These are phyloP conservation scores for Leccinellum albellum DNA, from an alignment of 768 basidiomycete species.

Conservation along the genomic window DNA sequence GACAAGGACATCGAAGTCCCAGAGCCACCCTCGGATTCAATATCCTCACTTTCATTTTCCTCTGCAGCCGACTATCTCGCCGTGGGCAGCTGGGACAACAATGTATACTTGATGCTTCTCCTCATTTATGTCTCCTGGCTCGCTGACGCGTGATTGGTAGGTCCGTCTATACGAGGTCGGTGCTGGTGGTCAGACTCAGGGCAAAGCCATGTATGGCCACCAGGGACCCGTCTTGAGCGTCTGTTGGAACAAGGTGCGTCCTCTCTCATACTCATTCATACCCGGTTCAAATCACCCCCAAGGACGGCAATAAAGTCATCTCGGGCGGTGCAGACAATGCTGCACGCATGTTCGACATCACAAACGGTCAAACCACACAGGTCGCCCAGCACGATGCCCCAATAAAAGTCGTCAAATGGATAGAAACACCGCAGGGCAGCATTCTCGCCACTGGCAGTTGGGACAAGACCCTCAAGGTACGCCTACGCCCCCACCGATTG, in stretches of 20 bases:
- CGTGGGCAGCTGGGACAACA: slow-evolving; percentile 92
- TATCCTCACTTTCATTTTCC: slow-evolving; percentile 82
- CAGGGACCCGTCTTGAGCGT: slow-evolving; percentile 86
- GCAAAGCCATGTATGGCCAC: slow-evolving; percentile 87
- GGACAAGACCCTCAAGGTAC: slow-evolving; percentile 95
- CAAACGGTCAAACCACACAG: slow-evolving; percentile 75
- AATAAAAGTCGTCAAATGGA: slow-evolving; percentile 77
- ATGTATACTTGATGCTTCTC: slow-evolving; percentile 43
- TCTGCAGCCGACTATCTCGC: slow-evolving; percentile 85
- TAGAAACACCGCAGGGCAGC: slow-evolving; percentile 69
- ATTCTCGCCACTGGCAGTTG: slow-evolving; percentile 92
- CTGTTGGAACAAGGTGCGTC: slow-evolving; percentile 82
- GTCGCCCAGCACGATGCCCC: slow-evolving; percentile 91
- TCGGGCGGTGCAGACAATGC: slow-evolving; percentile 95
- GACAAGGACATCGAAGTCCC: slow-evolving; percentile 81
- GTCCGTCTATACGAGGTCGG: slow-evolving; percentile 92
- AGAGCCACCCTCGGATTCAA: slow-evolving; percentile 82
- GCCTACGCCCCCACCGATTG: slow-evolving; percentile 1
- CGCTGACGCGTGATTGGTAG: slow-evolving; percentile 36
- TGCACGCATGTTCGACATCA: slow-evolving; percentile 88
- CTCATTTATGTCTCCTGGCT: background rate
- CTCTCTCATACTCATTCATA: background rate
- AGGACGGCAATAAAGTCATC: slow-evolving; percentile 90
- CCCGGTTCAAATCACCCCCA: slow-evolving; percentile 1
- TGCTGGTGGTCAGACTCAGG: slow-evolving; percentile 72